Conservation (phyloP, 495 filamentous ascomycete genomes). For the Viridothelium virens region DNA sequence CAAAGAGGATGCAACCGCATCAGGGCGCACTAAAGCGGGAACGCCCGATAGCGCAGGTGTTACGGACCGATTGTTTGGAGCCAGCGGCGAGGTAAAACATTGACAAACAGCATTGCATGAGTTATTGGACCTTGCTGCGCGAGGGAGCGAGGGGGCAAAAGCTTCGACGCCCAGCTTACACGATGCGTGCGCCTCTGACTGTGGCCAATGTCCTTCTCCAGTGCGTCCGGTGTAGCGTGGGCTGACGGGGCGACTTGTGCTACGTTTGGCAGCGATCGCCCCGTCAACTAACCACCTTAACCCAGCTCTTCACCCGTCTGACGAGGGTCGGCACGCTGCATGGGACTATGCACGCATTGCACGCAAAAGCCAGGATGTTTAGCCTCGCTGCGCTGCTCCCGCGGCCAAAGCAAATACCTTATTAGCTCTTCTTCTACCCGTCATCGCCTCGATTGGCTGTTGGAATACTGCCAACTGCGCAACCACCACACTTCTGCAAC, state of each 20-base stretch:
- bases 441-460: neutral
- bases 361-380: slow-evolving; percentile 9
- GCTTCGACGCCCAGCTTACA: neutral
- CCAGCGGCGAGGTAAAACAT: neutral
- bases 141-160: too few species aligned
- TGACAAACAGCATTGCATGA: neutral
- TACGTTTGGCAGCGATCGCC: slow-evolving; percentile 3
- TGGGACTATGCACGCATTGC: slow-evolving; percentile 7
- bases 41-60: neutral
- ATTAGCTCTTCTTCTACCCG: neutral
- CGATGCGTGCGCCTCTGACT: neutral
- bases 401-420: neutral
- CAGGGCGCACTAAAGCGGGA: neutral
- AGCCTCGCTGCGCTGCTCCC: slow-evolving; percentile 6
- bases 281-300: neutral
- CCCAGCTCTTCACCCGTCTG: slow-evolving; percentile 6
- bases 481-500: slow-evolving; percentile 5
- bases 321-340: slow-evolving; percentile 9
- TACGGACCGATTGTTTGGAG: neutral
- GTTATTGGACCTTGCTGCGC: too few species aligned
- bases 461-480: neutral
- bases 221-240: neutral
- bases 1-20: neutral
- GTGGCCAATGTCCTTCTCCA: neutral
- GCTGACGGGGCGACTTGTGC: neutral